phyloP scores from a whole-genome alignment of 106 monocot species.

The Agapanthus africanus region DNA sequence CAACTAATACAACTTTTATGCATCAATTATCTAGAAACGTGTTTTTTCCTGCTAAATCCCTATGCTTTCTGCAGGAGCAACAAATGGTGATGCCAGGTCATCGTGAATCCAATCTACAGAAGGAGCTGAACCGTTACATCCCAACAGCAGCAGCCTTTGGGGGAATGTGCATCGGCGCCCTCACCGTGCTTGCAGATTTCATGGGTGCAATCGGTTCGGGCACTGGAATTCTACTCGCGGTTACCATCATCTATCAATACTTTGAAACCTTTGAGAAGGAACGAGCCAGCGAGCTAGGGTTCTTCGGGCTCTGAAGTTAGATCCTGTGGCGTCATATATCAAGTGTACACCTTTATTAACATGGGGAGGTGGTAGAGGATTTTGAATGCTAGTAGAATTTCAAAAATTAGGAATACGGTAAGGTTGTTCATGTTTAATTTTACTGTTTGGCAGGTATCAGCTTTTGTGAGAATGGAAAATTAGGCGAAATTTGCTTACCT shows the following conservation, averaged over 20 bases:
- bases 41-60: no score
- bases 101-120: constrained; percentile 14
- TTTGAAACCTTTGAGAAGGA: constrained; percentile 20
- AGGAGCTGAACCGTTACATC: constrained; percentile 19
- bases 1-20: no score
- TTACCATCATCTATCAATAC: constrained; percentile 16
- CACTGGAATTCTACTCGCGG: constrained; percentile 48
- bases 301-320: constrained; percentile 12
- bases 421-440: no score
- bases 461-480: not conserved
- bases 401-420: no score
- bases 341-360: no score
- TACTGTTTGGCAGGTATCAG: no score
- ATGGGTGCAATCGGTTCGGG: constrained; percentile 63
- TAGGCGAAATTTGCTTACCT: no score
- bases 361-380: no score
- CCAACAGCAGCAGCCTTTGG: constrained; percentile 32
- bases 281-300: constrained; percentile 16
- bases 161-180: constrained; percentile 51
- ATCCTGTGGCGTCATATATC: no score
- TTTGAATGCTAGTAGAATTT: no score
- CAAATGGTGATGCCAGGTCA: constrained; percentile 26
- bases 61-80: constrained; percentile 21
- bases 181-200: constrained; percentile 55
- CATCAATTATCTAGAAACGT: no score